Evolutionary conservation across 768 basidiomycete species (phyloP).

Genomic region (Podaxis mareebaensis): DNA sequence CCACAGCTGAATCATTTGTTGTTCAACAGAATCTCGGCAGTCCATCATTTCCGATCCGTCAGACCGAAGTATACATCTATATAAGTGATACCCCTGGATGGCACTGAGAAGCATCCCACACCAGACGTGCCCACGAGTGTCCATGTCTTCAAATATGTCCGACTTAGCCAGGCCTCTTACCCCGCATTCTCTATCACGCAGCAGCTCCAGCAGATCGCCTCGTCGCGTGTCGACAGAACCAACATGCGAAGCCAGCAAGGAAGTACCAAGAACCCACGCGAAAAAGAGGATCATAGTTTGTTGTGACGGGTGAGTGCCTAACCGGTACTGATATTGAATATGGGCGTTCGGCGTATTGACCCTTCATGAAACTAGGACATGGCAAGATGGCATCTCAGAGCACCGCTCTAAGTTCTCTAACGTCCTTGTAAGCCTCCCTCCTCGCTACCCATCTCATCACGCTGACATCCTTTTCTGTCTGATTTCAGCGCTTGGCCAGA

Average conservation of each 20-base stretch:
- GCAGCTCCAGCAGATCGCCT: slow-evolving; percentile 30
- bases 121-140: neutral
- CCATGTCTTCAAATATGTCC: slow-evolving; percentile 1
- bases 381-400: slow-evolving; percentile 63
- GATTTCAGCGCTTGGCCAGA: slow-evolving; percentile 51
- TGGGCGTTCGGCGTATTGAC: neutral
- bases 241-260: slow-evolving; percentile 19
- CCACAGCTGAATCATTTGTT: neutral
- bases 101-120: neutral
- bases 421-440: slow-evolving; percentile 44
- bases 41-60: slow-evolving; percentile 9
- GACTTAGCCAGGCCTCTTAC: neutral
- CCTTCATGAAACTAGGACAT: slow-evolving; percentile 48
- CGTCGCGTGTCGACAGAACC: slow-evolving; percentile 36
- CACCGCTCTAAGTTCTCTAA: slow-evolving; percentile 55
- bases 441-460: neutral
- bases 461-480: neutral
- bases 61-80: slow-evolving; percentile 3
- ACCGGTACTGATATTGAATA: neutral
- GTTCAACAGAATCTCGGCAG: slow-evolving; percentile 3
- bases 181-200: neutral
- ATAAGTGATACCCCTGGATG: neutral
- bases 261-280: slow-evolving; percentile 21
- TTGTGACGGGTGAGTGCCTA: slow-evolving; percentile 64
- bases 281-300: slow-evolving; percentile 70